phyloP scores from a whole-genome alignment of 2,329 filamentous ascomycete genomes.

The Xylaria sp. region DNA sequence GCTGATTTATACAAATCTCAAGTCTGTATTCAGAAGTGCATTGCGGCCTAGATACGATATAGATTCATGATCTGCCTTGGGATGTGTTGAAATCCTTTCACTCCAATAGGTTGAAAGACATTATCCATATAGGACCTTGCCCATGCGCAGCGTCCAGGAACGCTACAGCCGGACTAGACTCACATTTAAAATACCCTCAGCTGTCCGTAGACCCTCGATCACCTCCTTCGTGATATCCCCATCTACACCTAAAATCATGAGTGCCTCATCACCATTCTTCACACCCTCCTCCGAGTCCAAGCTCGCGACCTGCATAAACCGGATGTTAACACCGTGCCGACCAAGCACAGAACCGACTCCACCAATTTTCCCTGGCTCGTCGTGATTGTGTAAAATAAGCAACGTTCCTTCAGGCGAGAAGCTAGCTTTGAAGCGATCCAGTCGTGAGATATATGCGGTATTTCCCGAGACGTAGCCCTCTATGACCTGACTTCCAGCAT shows the following conservation, averaged over 20 bases:
- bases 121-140: not conserved
- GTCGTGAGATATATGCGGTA: constrained; percentile 73
- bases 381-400: constrained; percentile 83
- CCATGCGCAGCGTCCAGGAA: not conserved
- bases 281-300: constrained; percentile 35
- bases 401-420: constrained; percentile 79
- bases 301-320: constrained; percentile 70
- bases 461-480: constrained; percentile 74
- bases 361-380: constrained; percentile 84
- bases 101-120: not conserved
- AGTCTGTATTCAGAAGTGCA: too few relatives aligned
- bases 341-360: constrained; percentile 78
- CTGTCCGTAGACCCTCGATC: constrained; percentile 57
- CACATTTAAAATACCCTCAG: constrained; percentile 66
- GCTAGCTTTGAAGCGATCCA: constrained; percentile 77
- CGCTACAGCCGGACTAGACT: constrained; percentile 58
- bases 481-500: constrained; percentile 54
- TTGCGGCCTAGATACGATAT: not conserved
- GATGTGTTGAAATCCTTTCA: not conserved
- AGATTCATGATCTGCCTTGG: not conserved
- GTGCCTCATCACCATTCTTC: constrained; percentile 68
- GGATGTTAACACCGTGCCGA: constrained; percentile 77
- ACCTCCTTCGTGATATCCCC: constrained; percentile 69
- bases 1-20: too few relatives aligned
- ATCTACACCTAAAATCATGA: constrained; percentile 84